Base-by-base conservation (phyloP, 257 asterid species). In the Asclepias syriaca region DNA sequence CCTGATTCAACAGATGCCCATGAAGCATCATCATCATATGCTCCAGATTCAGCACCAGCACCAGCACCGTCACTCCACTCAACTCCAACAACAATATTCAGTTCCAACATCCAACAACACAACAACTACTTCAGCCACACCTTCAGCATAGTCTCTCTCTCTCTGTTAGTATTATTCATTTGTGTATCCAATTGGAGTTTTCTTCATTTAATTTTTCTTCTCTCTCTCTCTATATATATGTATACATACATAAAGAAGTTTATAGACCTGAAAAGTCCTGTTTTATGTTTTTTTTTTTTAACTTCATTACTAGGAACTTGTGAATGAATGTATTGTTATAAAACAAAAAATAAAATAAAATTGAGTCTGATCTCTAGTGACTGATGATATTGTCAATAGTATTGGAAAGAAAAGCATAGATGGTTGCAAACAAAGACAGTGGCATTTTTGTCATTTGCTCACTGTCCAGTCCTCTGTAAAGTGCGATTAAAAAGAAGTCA, bases 1-100 rank as follows among this genome's bases (percentile, higher is more conserved):
- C 68, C 49, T 43, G 16, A 69, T 76, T n/a, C 95, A 81, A 21
- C 87, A 80, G 57, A 74, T 71, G 7, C 72, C 84, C 1, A n/a
- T 45, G 76, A 88, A 85, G 10, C 9, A 43, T 87, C 92, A 83
- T 69, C 90, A 72, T 69, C 90, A 72, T 69, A 75, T 87, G 87
- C 68, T 65, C 68, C 84, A 72, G 63, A 54, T 72, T 84, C 89
- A 88, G 74, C 76, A 61, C 84, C 89, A 88, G 74, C 76, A 61
- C 84, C 89, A 88, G 74, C 76, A 57, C 14, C 71, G 5, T 14
- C 58, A 49, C 10, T 67, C 71, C 11, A 46, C 14, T 48, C 71
- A 39, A 15, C 56, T 9, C 39, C 85, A 80, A 61, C 81, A 80
- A 61, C 80, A 82, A 58, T 54, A 77, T 66, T 74, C 93, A 11